Evolutionary conservation across 805 yeast species (phyloP).

Genomic region (Myxozyma geophila): DNA sequence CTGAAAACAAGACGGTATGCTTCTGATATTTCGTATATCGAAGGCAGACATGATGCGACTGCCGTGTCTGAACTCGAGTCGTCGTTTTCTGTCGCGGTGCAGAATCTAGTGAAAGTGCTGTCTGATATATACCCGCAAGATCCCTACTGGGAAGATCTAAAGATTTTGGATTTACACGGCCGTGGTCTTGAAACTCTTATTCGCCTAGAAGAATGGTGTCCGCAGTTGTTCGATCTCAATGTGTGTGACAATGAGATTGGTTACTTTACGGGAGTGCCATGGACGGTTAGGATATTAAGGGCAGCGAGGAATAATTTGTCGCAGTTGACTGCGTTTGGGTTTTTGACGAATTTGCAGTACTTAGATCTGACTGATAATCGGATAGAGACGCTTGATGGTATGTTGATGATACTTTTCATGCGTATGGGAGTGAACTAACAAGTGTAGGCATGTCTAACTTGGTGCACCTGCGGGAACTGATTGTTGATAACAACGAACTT

Average conservation of each 20-base stretch:
- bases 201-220: constrained; percentile 51
- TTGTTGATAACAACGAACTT: constrained; percentile 51
- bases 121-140: constrained; percentile 48
- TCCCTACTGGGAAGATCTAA: constrained; percentile 51
- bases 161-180: constrained; percentile 46
- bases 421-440: background rate
- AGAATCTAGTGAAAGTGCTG: constrained; percentile 50
- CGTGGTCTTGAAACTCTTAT: constrained; percentile 49
- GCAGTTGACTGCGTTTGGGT: constrained; percentile 51
- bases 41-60: constrained; percentile 46
- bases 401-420: background rate
- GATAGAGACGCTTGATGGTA: constrained; percentile 46
- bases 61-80: constrained; percentile 45
- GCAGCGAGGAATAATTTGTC: constrained; percentile 49
- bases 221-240: constrained; percentile 48
- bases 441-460: constrained; percentile 42
- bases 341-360: constrained; percentile 51
- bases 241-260: constrained; percentile 50
- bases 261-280: constrained; percentile 54
- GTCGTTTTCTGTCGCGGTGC: constrained; percentile 52
- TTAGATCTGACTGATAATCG: constrained; percentile 50
- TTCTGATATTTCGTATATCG: constrained; percentile 37
- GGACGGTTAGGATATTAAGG: constrained; percentile 46
- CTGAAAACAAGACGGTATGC: constrained; percentile 10
- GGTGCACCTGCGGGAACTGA: constrained; percentile 51